These are phyloP conservation scores for Nigrospora osmanthi DNA, from an alignment of 2,329 filamentous ascomycete species.

Conservation along the genomic window DNA sequence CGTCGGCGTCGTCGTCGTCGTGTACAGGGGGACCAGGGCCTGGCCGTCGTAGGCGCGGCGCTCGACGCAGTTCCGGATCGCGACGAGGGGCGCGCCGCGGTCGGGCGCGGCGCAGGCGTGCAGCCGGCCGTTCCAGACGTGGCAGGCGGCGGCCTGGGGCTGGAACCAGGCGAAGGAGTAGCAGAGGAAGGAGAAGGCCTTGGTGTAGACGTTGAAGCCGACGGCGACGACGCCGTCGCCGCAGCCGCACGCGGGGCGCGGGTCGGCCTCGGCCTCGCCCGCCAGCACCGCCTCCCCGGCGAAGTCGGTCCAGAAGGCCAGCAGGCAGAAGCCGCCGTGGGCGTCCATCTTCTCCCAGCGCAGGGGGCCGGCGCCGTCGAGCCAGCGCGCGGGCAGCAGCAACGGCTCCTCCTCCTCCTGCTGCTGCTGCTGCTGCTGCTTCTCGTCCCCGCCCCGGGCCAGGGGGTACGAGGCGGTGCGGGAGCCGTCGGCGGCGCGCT, in stretches of 20 bases:
- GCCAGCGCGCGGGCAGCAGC: background rate
- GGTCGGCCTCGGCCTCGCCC: conserved; percentile 2
- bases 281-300: background rate
- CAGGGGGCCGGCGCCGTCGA: conserved; percentile 7
- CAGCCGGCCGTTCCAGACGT: conserved; percentile 18
- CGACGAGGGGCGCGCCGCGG: background rate
- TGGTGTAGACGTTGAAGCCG: conserved; percentile 23
- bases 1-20: no score
- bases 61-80: background rate
- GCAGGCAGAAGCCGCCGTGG: conserved; percentile 19
- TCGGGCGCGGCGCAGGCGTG: conserved; percentile 7
- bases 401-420: background rate
- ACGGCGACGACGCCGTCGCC: conserved; percentile 12
- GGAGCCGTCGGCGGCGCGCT: conserved; percentile 12
- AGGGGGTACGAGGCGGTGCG: conserved; percentile 11
- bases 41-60: background rate
- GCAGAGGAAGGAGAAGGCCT: conserved; percentile 14
- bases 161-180: conserved; percentile 13
- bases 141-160: conserved; percentile 10
- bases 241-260: conserved; percentile 1
- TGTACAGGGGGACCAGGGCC: no score
- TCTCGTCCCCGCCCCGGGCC: no score
- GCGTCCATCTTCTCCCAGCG: conserved; percentile 21
- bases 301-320: conserved; percentile 13
- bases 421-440: no score